Percentiles rank a stretch among this genome's conserved stretches.
Evolutionary conservation across 495 filamentous ascomycete species (phyloP).

Genomic region (Penicillium turbatum): DNA sequence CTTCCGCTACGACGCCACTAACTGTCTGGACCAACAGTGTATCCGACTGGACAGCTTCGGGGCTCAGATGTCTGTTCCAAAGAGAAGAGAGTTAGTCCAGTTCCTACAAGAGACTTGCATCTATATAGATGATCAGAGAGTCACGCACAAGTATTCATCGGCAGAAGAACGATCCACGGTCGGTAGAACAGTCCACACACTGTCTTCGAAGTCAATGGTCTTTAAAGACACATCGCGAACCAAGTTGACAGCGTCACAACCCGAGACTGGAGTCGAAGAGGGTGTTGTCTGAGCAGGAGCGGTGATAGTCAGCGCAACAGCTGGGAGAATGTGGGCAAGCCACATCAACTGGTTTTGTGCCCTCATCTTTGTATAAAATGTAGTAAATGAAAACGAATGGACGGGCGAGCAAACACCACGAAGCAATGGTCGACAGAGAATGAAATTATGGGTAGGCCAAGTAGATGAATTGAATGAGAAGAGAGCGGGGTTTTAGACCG

Average conservation of each 20-base stretch:
- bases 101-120: not conserved
- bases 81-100: not conserved
- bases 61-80: not conserved
- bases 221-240: not conserved
- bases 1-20: not conserved
- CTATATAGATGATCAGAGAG: not conserved
- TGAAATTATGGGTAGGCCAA: not conserved
- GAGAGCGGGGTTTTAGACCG: not conserved
- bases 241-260: not conserved
- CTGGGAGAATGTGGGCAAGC: slow-evolving; percentile 1
- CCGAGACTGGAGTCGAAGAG: not conserved
- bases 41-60: not conserved
- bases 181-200: not conserved
- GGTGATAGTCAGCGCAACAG: slow-evolving; percentile 3
- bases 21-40: not conserved
- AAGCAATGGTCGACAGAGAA: not conserved
- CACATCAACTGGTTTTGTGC: not conserved
- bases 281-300: not conserved
- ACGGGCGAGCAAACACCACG: slow-evolving; percentile 4
- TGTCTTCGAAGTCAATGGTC: not conserved
- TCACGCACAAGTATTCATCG: not conserved
- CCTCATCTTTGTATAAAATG: not conserved
- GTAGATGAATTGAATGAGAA: not conserved
- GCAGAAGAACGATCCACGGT: not conserved
- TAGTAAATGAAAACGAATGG: slow-evolving; percentile 1